Evolutionary conservation across 2,329 filamentous ascomycete species (phyloP), one percentile per base, ranked within the genome.

Genomic region (Ophiostoma quercus): DNA sequence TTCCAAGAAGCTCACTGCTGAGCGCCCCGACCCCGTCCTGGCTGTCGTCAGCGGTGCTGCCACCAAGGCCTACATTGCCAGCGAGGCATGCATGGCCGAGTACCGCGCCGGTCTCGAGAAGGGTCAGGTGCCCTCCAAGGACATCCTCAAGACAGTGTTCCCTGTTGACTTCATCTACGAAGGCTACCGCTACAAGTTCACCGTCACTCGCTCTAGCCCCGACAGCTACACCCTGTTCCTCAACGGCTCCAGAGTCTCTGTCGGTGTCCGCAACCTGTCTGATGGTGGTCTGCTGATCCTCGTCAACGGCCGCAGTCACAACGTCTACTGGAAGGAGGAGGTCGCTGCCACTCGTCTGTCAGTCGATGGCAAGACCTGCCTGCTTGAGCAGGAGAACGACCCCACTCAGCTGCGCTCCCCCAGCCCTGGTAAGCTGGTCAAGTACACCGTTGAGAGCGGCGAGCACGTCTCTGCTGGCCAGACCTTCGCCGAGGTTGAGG

Each of bases 281-380:
- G 95, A 99, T 76, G 95, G 95, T 79, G 95, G 95, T 79, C 87
- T 99, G 12, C 86, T 99, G 70, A 88, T 99, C 73, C 87, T 99
- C 25, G 88, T 99, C 62, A 90, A 90, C 76, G 95, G 95, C 72
- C 92, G 92, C 80, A 96, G 92, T 75, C 95, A 99, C 88, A 99
- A 95, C 77, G 89, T 98, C 72, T 99, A 99, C 88, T 99, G 95
- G 95, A 98, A 98, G 82, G 95, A 99, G 78, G 95, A 99, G 80
- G 92, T 96, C 66, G 94, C 94, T 70, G 95, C 94, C 51, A 97
- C 95, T 68, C 94, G 95, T 79, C 82, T 99, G 75, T 97, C 94
- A 39, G 94, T 99, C 32, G 95, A 99, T 79, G 92, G 93, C 84
- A 99, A 98, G 88, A 99, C 95, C 39, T 98, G 94, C 79, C 82